Evolutionary conservation across 2,329 filamentous ascomycete species (phyloP).

Genomic region (Pseudopithomyces chartarum): DNA sequence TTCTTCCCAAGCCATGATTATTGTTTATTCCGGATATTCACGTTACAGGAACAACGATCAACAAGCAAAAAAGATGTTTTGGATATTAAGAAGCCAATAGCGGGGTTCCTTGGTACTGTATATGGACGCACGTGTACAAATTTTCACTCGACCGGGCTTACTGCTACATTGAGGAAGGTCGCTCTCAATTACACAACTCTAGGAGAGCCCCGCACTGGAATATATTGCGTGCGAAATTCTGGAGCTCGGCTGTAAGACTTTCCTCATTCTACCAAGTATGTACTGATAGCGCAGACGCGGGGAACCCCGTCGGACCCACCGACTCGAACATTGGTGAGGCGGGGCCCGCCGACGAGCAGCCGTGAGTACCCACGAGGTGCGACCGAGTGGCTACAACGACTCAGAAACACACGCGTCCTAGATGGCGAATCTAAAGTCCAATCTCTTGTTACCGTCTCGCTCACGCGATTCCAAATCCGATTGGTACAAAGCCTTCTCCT

Average conservation of each 20-base stretch:
- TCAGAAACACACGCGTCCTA: slow-evolving; percentile 2
- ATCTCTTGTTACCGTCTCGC: slow-evolving; percentile 45
- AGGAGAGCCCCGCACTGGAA: not conserved
- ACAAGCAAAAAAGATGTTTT: not conserved
- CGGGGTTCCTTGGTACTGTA: not conserved
- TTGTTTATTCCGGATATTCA: not conserved
- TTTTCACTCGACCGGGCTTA: not conserved
- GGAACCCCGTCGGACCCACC: not conserved
- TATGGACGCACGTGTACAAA: not conserved
- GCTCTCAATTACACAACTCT: not conserved
- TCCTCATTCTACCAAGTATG: not conserved
- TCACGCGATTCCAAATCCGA: slow-evolving; percentile 36
- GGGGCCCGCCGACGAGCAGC: not conserved
- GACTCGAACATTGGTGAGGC: not conserved
- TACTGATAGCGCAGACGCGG: not conserved
- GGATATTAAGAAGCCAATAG: not conserved
- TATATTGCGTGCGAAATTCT: not conserved
- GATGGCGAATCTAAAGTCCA: slow-evolving; percentile 47
- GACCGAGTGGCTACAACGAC: not conserved
- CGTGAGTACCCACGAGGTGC: not conserved
- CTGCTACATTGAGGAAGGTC: not conserved
- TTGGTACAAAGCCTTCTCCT: slow-evolving; percentile 57
- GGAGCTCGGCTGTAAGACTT: not conserved
- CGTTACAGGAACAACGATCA: not conserved
- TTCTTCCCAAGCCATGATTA: slow-evolving; percentile 36